Evolutionary conservation across 352 stramenopile species (phyloP).

Genomic region (Achlya hypogyna): DNA sequence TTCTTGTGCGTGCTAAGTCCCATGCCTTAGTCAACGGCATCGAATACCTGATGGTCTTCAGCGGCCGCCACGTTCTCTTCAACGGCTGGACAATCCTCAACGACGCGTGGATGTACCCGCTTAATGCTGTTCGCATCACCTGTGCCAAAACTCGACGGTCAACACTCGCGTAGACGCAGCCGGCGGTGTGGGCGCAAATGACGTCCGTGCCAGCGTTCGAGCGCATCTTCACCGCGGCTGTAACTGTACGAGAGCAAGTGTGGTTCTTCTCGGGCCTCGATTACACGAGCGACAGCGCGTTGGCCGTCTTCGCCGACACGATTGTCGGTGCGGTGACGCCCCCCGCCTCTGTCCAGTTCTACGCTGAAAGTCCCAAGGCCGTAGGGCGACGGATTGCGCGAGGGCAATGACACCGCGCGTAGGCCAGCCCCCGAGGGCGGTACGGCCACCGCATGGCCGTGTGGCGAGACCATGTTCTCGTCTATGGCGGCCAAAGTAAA

Average conservation of each 20-base stretch:
- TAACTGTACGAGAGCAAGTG: neutral
- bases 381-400: neutral
- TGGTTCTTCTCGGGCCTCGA: conserved; percentile 12
- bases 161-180: neutral
- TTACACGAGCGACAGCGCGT: neutral
- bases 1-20: neutral
- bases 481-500: conserved; percentile 2
- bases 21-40: neutral
- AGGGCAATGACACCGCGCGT: neutral
- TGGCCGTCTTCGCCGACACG: neutral
- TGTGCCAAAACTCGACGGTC: neutral
- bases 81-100: conserved; percentile 14
- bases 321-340: neutral
- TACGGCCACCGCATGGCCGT: conserved; percentile 12
- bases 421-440: neutral
- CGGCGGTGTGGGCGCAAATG: neutral
- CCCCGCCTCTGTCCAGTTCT: neutral
- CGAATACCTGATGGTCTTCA: conserved; percentile 2
- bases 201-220: neutral
- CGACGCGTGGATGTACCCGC: conserved; percentile 15
- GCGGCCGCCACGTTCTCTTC: neutral
- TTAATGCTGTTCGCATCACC: neutral
- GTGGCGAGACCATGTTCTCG: neutral
- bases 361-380: neutral
- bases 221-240: conserved; percentile 1